phyloP scores from a whole-genome alignment of 495 filamentous ascomycete genomes.

The Neurospora sublineolata region DNA sequence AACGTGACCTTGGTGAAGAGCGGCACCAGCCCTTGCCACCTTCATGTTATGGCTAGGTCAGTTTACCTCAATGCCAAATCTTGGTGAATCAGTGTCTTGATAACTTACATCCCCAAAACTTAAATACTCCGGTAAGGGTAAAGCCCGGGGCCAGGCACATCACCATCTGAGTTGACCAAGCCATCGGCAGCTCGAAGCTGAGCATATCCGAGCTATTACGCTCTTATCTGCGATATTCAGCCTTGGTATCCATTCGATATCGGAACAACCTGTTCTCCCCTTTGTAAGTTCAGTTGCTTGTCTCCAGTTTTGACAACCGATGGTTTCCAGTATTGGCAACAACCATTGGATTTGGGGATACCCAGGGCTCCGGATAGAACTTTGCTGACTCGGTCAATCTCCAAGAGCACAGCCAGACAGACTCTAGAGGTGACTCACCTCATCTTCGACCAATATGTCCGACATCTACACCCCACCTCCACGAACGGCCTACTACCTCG shows the following conservation, averaged over 20 bases:
- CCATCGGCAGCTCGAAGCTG: background rate
- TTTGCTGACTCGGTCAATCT: background rate
- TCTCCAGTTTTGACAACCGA: background rate
- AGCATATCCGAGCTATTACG: background rate
- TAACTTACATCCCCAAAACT: background rate
- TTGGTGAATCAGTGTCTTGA: background rate
- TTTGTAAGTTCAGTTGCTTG: background rate
- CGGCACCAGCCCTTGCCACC: background rate
- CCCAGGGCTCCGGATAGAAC: background rate
- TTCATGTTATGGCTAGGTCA: background rate
- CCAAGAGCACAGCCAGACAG: background rate
- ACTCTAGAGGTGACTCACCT: background rate
- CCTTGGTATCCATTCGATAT: background rate
- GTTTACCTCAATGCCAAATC: background rate
- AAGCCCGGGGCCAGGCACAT: background rate
- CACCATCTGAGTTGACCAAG: background rate
- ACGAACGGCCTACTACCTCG: background rate
- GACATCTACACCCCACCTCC: background rate
- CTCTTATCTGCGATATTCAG: background rate
- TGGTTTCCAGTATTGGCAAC: background rate
- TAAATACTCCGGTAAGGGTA: background rate
- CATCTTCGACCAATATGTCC: background rate
- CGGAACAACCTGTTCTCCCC: background rate
- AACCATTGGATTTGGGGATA: no score
- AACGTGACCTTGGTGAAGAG: background rate